These are phyloP conservation scores for Penicillium fuscoglaucum DNA, from an alignment of 2,329 filamentous ascomycete species.

Conservation along the genomic window DNA sequence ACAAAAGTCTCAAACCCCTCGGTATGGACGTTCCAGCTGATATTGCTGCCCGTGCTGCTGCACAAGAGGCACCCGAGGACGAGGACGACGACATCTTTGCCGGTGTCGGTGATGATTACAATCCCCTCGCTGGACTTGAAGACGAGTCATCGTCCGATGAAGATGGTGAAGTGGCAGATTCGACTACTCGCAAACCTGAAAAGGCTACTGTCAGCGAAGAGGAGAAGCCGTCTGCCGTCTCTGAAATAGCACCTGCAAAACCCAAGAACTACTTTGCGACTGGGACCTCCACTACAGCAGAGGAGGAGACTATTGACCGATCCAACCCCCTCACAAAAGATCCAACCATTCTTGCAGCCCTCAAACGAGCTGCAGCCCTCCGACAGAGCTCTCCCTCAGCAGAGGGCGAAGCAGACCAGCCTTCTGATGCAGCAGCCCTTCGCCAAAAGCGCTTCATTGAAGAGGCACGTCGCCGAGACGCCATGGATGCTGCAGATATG, in stretches of 20 bases:
- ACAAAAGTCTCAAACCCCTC: conserved; percentile 50
- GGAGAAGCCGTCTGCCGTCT: conserved; percentile 10
- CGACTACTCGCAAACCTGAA: conserved; percentile 4
- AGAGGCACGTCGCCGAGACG: conserved; percentile 56
- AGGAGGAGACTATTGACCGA: conserved; percentile 47
- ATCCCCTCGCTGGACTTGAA: conserved; percentile 57
- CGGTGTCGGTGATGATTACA: conserved; percentile 60
- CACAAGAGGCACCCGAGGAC: conserved; percentile 36
- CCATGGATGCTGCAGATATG: conserved; percentile 84
- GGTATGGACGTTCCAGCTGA: conserved; percentile 53
- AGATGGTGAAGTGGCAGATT: conserved; percentile 36
- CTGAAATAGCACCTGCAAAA: conserved; percentile 18
- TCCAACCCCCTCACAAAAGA: conserved; percentile 60
- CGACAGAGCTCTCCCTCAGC: conserved; percentile 47
- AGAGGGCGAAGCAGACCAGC: conserved; percentile 48
- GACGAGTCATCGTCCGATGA: conserved; percentile 49
- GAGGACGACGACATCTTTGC: conserved; percentile 64
- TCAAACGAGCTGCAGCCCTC: conserved; percentile 78
- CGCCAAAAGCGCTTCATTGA: conserved; percentile 73
- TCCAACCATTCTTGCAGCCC: conserved; percentile 75
- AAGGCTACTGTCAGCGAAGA: conserved; percentile 6
- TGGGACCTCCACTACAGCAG: conserved; percentile 37
- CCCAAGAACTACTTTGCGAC: conserved; percentile 52
- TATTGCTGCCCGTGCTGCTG: conserved; percentile 38
- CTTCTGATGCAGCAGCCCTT: conserved; percentile 65